Evolutionary conservation across 345 rosid genomes (phyloP), one percentile per base, ranked within the genome.

Genomic region (Eucalyptus sideroxylon): DNA sequence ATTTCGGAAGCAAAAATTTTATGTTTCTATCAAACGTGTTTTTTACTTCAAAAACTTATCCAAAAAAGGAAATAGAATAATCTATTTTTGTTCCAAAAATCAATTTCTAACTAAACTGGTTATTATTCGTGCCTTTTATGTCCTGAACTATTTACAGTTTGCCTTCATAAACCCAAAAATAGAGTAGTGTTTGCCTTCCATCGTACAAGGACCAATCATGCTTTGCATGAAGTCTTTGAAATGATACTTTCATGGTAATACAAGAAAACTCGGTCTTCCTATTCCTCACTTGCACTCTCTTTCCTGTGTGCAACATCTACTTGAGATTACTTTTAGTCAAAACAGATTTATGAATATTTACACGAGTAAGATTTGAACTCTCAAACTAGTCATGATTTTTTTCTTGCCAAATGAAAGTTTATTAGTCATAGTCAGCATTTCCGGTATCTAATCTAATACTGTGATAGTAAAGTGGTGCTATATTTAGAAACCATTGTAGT

Each of bases 1-100:
- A 51, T 51, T 51, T 0, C 0, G 0, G 0, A 0, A 51, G 9
- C 0, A 7, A 0, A 6, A 17, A 51, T 17, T 51, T 51, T 51
- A 0, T 51, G 0, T 6, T 51, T 2, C 3, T 7, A 51, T 1
- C 4, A 7, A 51, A 51, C 23, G 0, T 0, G 1, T 51, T 7
- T 7, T 51, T 17, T 51, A 51, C 56, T 51, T 17, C 4, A 17
- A 51, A 51, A 51, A 51, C 4, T 51, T 2, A 16, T 51, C 4
- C 56, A 51, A 51, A 51, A n/a, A n/a, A n/a, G n/a, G n/a, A n/a
- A 51, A 50, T 16, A 50, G 19, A n/a, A n/a, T 50, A 50, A 50
- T 16, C 2, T 50, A 50, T 50, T 50, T 50, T 1, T 17, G 4
- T 51, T 51, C 0, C 9, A 51, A 51, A 51, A 51, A 51, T 51